Percentiles rank a stretch among this genome's conserved stretches.
These are phyloP conservation scores for Fistulinella prunicolor DNA, from an alignment of 768 basidiomycete genomes.

Conservation along the genomic window DNA sequence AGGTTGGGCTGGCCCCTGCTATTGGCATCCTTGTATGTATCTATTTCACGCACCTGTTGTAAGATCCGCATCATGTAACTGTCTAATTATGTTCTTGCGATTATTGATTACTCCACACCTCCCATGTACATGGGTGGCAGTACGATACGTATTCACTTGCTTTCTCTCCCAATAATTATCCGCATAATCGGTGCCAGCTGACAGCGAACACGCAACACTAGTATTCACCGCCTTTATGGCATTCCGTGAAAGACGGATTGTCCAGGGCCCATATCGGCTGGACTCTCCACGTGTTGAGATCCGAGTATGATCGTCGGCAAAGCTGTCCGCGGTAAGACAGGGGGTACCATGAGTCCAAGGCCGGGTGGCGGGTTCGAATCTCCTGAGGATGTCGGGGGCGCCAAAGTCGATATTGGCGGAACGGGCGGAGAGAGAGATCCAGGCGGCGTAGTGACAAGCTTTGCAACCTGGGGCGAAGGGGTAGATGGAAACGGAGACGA, in stretches of 20 bases:
- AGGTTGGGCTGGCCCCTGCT: conserved; percentile 5
- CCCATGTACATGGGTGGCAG: not conserved
- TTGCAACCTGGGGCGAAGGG: conserved; percentile 7
- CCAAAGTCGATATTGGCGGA: conserved; percentile 23
- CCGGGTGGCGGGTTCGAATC: not conserved
- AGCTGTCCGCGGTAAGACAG: conserved; percentile 7
- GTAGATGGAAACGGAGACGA: conserved; percentile 5
- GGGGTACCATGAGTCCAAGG: conserved; percentile 4
- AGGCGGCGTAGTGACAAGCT: not conserved
- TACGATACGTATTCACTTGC: conserved; percentile 7
- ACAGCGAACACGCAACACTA: too few species aligned
- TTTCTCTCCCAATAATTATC: not conserved
- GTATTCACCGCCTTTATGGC: not conserved
- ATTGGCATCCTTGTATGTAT: conserved; percentile 4
- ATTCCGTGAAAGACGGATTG: conserved; percentile 10
- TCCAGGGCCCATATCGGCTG: conserved; percentile 21
- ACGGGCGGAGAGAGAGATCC: conserved; percentile 11
- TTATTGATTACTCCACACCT: not conserved
- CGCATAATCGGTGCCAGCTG: too few species aligned
- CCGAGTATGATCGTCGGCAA: conserved; percentile 21
- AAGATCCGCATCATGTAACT: conserved; percentile 1
- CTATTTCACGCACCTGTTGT: conserved; percentile 3
- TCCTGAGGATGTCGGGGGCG: not conserved
- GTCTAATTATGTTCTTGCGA: not conserved
- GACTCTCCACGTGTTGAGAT: conserved; percentile 31